Evolutionary conservation across 1,284 basidiomycete genomes (phyloP).

Genomic region (Vanrija sp.): DNA sequence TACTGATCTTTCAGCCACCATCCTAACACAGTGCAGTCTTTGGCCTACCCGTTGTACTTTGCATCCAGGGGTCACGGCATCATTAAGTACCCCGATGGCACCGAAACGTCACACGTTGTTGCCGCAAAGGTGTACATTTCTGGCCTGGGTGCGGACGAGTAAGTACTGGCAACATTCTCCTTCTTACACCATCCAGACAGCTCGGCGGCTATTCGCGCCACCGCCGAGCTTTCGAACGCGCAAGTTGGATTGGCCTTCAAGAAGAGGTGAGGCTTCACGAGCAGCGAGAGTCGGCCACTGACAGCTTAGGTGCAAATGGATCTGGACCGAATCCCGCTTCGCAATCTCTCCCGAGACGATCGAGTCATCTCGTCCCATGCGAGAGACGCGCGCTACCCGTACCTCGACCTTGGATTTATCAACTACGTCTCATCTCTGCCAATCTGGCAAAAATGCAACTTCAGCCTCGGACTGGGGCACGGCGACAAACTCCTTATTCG

Average conservation of each 20-base stretch:
- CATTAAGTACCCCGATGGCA: conserved; percentile 50
- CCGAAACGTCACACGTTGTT: conserved; percentile 59
- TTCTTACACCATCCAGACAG: conserved; percentile 48
- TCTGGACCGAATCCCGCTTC: conserved; percentile 78
- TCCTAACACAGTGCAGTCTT: conserved; percentile 57
- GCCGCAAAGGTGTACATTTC: conserved; percentile 78
- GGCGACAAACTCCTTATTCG: conserved; percentile 88
- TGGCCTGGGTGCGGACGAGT: conserved; percentile 91
- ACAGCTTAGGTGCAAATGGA: conserved; percentile 76
- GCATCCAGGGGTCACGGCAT: conserved; percentile 74
- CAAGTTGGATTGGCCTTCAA: conserved; percentile 68
- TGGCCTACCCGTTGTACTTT: conserved; percentile 88
- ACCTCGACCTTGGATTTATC: conserved; percentile 74
- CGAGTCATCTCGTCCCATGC: conserved; percentile 82
- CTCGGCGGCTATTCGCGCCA: conserved; percentile 92
- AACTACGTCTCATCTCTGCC: conserved; percentile 68
- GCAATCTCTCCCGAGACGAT: conserved; percentile 93
- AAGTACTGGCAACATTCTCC: conserved; percentile 5
- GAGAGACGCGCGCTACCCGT: conserved; percentile 86
- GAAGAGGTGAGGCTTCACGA: conserved; percentile 60
- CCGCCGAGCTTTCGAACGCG: conserved; percentile 65
- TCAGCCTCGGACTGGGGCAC: conserved; percentile 53
- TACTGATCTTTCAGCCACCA: background rate
- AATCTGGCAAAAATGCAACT: conserved; percentile 72
- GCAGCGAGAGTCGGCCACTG: background rate